Percentiles rank a stretch among this genome's conserved stretches.
phyloP scores from a whole-genome alignment of 441 rosid species.

The Gossypium schwendimanii region DNA sequence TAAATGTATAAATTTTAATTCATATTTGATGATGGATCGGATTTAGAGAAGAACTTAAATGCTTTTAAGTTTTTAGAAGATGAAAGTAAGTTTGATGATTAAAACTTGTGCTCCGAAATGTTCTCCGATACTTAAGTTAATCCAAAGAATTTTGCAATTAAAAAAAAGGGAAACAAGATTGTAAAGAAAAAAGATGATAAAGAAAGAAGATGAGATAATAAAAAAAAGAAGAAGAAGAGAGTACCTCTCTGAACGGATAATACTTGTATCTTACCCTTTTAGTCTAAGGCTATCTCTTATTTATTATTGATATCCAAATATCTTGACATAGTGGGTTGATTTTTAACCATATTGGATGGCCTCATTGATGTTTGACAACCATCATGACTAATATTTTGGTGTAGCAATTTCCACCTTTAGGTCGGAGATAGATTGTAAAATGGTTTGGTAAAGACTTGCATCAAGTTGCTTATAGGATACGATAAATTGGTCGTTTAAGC shows the following conservation, averaged over 20 bases:
- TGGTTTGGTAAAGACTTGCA: not conserved
- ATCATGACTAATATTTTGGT: too few species aligned
- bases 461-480: not conserved
- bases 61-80: not conserved
- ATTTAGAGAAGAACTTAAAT: not conserved
- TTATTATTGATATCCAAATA: not conserved
- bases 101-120: too few species aligned
- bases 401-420: not conserved
- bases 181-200: too few species aligned
- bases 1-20: too few species aligned
- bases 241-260: not conserved
- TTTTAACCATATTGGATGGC: not conserved
- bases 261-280: not conserved
- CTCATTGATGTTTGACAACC: not conserved
- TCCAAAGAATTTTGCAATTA: too few species aligned
- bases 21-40: not conserved
- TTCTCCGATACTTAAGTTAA: too few species aligned
- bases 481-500: not conserved
- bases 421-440: not conserved
- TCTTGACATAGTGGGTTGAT: not conserved
- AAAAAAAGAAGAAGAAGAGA: not conserved
- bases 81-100: not conserved
- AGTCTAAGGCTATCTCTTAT: not conserved
- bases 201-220: too few species aligned
- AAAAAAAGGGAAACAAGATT: too few species aligned